Evolutionary conservation across 139 green algal genomes (phyloP).

Genomic region (Micractinium conductrix): DNA sequence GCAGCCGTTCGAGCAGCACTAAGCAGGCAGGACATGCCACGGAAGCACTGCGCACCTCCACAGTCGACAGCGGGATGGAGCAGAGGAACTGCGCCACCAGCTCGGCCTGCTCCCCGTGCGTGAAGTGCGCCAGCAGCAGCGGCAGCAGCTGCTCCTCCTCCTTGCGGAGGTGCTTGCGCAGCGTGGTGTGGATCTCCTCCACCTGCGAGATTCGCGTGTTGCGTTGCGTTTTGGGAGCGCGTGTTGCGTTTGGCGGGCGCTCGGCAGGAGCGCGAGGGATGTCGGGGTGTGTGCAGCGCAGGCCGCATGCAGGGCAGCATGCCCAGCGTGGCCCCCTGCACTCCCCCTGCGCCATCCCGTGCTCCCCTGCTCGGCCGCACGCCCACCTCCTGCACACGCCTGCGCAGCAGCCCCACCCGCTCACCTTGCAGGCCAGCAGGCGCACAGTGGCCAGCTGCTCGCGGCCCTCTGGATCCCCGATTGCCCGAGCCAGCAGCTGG

Average conservation of each 20-base stretch:
- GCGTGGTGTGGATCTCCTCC: constrained; percentile 79
- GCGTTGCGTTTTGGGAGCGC: no score
- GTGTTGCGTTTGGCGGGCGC: no score
- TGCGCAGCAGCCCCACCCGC: background rate
- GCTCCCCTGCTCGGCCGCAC: no score
- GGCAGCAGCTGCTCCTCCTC: constrained; percentile 98
- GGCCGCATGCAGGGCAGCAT: no score
- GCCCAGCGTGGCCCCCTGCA: no score
- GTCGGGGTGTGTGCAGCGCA: no score
- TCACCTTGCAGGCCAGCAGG: constrained; percentile 35
- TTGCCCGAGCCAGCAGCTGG: constrained; percentile 63
- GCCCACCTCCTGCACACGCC: no score
- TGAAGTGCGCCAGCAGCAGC: constrained; percentile 91
- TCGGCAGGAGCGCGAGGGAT: no score
- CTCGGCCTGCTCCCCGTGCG: constrained; percentile 79
- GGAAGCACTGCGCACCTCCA: constrained; percentile 49
- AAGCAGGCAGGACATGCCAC: no score
- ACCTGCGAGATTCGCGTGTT: no score
- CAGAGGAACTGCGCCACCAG: constrained; percentile 96
- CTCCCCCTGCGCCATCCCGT: no score
- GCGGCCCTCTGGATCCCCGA: constrained; percentile 48
- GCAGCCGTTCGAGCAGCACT: no score
- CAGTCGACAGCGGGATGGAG: constrained; percentile 89
- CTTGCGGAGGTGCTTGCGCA: constrained; percentile 94
- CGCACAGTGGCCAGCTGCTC: constrained; percentile 62